Percentiles rank a stretch among this genome's conserved stretches.
Evolutionary conservation across 371 early-diverging fungal genomes (phyloP).

Genomic region (Capniomyces stellatus): DNA sequence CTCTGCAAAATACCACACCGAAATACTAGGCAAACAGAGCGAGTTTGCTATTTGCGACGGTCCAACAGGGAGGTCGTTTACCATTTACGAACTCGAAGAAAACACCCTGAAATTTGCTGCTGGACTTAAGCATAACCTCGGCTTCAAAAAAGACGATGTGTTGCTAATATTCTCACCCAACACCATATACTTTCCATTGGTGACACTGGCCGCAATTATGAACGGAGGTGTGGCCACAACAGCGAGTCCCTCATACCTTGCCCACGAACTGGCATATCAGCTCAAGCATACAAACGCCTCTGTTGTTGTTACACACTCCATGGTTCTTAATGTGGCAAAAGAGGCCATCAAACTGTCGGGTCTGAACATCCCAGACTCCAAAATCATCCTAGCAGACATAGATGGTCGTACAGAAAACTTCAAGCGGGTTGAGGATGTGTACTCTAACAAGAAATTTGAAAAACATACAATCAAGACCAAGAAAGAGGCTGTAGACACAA

Average conservation of each 20-base stretch:
- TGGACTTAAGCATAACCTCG: constrained; percentile 36
- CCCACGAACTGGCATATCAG: constrained; percentile 40
- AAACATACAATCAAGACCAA: not conserved
- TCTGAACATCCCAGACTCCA: not conserved
- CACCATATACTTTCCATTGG: constrained; percentile 35
- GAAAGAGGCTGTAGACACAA: constrained; percentile 5
- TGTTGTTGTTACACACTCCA: constrained; percentile 10
- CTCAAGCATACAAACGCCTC: constrained; percentile 13
- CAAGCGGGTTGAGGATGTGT: not conserved
- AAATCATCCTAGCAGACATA: not conserved
- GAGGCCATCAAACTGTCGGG: constrained; percentile 9
- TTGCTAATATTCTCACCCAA: constrained; percentile 53
- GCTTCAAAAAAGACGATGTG: constrained; percentile 44
- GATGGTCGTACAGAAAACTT: not conserved
- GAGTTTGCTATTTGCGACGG: constrained; percentile 1
- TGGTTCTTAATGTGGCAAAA: constrained; percentile 5
- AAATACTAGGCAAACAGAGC: not conserved
- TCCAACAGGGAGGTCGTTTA: constrained; percentile 18
- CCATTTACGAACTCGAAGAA: constrained; percentile 36
- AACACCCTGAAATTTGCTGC: constrained; percentile 40
- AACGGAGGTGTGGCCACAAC: constrained; percentile 42
- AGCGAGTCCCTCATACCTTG: constrained; percentile 56
- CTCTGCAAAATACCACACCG: not conserved
- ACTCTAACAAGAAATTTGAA: too few relatives aligned
- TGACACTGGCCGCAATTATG: constrained; percentile 26